Evolutionary conservation across 768 basidiomycete species (phyloP), one percentile per base, ranked within the genome.

Genomic region (Psilocybe tampanensis): DNA sequence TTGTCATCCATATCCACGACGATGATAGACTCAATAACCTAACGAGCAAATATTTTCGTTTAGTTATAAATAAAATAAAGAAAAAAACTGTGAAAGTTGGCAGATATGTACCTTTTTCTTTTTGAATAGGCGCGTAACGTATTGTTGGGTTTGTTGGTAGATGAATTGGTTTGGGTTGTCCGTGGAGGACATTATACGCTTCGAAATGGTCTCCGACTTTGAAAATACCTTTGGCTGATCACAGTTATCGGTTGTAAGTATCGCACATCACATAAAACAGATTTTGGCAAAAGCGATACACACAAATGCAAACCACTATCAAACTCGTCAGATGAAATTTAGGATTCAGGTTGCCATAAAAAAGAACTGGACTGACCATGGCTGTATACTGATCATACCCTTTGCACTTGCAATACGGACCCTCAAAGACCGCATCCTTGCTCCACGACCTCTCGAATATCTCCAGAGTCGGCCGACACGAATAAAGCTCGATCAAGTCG

Each of bases 1-100:
- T 86, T 71, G 3, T 86, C 85, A 64, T 89, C 86, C 51, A 90
- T 69, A 58, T 89, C 86, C 4, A 89, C 81, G 8, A 79, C 67
- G 21, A 89, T 74, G 33, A 89, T 76, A 1, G 88, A 90, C 36
- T 83, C 76, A 26, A 88, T 72, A 8, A 74, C 65, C 88, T 90
- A 51, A 0, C n/a, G 58, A 39, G 12, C 4, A 3, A 8, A 49
- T 43, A 33, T 34, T n/a, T n/a, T n/a, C n/a, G n/a, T n/a, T n/a
- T n/a, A n/a, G n/a, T n/a, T n/a, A n/a, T n/a, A n/a, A n/a, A n/a
- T n/a, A n/a, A n/a, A n/a, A n/a, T n/a, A n/a, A n/a, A n/a, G n/a
- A n/a, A n/a, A n/a, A n/a, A n/a, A n/a, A n/a, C n/a, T n/a, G n/a
- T n/a, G n/a, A n/a, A n/a, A n/a, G n/a, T n/a, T n/a, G n/a, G 17